Conservation (phyloP, 768 basidiomycete genomes). For the Lactarius trivialis region DNA sequence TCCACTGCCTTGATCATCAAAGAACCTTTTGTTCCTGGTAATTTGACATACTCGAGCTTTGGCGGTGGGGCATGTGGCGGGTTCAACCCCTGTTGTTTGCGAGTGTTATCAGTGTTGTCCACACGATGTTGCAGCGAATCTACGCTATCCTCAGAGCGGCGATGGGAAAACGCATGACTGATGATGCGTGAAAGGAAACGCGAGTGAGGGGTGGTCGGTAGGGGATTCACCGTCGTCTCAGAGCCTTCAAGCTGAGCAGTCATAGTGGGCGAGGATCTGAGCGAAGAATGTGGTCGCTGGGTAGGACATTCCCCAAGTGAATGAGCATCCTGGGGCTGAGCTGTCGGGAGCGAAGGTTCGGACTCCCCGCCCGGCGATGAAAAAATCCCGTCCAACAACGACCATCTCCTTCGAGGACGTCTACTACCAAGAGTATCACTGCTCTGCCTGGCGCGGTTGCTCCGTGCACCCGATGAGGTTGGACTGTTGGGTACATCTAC, state of each 20-base stretch:
- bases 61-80: conserved; percentile 60
- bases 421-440: conserved; percentile 27
- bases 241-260: background rate
- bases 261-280: background rate
- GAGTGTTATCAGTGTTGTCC: conserved; percentile 38
- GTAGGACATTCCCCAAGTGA: background rate
- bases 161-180: conserved; percentile 51
- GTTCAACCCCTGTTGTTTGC: conserved; percentile 29
- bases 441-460: conserved; percentile 22
- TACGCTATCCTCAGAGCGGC: conserved; percentile 54
- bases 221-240: background rate
- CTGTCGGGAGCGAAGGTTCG: background rate
- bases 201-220: conserved; percentile 39
- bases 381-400: conserved; percentile 50
- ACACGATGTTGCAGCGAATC: conserved; percentile 30
- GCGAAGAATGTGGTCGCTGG: background rate
- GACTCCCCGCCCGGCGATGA: conserved; percentile 26
- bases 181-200: conserved; percentile 70
- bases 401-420: conserved; percentile 63
- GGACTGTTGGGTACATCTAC: conserved; percentile 41
- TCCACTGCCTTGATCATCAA: conserved; percentile 82
- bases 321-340: conserved; percentile 2
- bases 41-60: conserved; percentile 86
- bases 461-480: conserved; percentile 39
- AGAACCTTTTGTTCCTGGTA: conserved; percentile 85